These are phyloP conservation scores for Tribonema minus DNA, from an alignment of 108 stramenopile genomes.

Conservation along the genomic window DNA sequence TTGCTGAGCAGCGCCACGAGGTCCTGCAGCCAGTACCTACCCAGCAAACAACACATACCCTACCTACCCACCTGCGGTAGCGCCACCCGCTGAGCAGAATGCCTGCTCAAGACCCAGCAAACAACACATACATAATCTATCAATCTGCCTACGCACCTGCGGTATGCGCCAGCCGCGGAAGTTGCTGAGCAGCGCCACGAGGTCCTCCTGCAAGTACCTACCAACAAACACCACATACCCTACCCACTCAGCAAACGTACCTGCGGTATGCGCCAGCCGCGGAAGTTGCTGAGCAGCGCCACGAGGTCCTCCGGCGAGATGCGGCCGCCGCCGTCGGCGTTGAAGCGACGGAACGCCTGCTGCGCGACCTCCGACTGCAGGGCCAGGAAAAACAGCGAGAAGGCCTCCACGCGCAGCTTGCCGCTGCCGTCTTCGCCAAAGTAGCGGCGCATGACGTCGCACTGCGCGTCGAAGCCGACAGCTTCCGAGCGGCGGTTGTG, in stretches of 20 bases:
- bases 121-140: conserved; percentile 10
- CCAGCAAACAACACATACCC: no score
- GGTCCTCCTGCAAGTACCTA: no score
- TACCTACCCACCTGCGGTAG: no score
- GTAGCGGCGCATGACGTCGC: conserved; percentile 54
- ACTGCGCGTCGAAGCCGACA: conserved; percentile 50
- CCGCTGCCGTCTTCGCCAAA: conserved; percentile 51
- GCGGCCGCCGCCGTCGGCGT: not conserved
- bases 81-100: no score
- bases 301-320: conserved; percentile 50
- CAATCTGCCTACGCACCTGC: conserved; percentile 25
- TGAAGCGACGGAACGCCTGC: conserved; percentile 55
- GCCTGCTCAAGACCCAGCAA: no score
- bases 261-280: conserved; percentile 52
- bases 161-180: conserved; percentile 56
- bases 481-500: conserved; percentile 5
- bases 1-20: conserved; percentile 51
- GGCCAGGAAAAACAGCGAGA: conserved; percentile 60
- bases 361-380: conserved; percentile 57
- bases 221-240: not conserved
- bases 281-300: conserved; percentile 46
- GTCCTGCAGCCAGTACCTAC: no score
- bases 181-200: conserved; percentile 49
- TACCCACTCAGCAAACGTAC: conserved; percentile 34
- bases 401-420: conserved; percentile 40